Conservation (phyloP, 768 basidiomycete genomes). For the Suillus fuscotomentosus region DNA sequence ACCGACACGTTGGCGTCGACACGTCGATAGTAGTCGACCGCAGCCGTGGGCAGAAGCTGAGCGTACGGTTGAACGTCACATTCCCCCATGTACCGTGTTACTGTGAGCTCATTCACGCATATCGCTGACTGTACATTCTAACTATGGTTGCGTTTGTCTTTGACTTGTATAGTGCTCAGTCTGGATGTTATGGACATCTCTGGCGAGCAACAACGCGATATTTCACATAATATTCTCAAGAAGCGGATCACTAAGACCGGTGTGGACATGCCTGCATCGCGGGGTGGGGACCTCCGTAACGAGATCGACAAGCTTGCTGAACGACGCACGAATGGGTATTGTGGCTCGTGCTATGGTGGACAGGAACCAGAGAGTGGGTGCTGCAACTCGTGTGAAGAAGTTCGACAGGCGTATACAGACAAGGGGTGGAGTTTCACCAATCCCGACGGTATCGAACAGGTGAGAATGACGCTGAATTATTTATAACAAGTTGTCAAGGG, state of each 20-base stretch:
- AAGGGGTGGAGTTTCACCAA: constrained; percentile 95
- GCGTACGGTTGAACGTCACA: constrained; percentile 87
- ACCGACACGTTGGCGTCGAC: constrained; percentile 81
- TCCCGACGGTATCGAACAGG: constrained; percentile 92
- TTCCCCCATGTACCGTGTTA: constrained; percentile 98
- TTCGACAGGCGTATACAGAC: constrained; percentile 84
- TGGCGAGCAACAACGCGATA: constrained; percentile 89
- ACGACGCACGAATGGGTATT: constrained; percentile 62
- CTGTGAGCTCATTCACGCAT: constrained; percentile 52
- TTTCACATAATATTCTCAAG: constrained; percentile 88
- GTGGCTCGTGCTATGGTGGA: constrained; percentile 97
- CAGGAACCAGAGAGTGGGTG: constrained; percentile 73
- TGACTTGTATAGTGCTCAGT: constrained; percentile 68
- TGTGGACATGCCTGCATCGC: constrained; percentile 50
- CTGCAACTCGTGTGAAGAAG: constrained; percentile 96
- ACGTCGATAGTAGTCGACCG: constrained; percentile 94
- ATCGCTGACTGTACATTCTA: not conserved
- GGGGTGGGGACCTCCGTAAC: constrained; percentile 69
- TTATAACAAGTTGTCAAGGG: not conserved
- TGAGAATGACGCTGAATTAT: constrained; percentile 31
- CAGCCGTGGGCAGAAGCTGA: constrained; percentile 91
- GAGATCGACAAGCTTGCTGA: constrained; percentile 82
- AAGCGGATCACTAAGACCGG: constrained; percentile 69
- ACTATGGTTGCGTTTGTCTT: not conserved
- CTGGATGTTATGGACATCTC: constrained; percentile 98